Conservation (phyloP, 352 stramenopile species). For the Paralagenidium karlingii region DNA sequence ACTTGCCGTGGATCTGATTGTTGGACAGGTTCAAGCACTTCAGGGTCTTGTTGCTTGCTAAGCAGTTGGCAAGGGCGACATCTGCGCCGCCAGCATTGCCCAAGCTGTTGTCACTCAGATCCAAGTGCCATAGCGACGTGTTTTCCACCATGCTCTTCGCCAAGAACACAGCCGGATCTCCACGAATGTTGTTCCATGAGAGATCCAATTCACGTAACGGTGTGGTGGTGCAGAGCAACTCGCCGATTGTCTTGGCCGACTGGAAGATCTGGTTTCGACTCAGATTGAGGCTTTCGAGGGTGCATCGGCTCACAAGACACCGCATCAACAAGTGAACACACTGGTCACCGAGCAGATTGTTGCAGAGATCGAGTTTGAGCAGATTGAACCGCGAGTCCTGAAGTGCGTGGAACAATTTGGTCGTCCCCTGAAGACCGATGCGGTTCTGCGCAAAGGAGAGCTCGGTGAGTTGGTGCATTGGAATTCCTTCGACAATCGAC, state of each 20-base stretch:
- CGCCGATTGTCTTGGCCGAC: conserved; percentile 33
- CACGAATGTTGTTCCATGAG: conserved; percentile 66
- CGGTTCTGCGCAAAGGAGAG: conserved; percentile 55
- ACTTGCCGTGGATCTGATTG: conserved; percentile 52
- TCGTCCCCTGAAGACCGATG: conserved; percentile 33
- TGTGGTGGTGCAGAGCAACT: conserved; percentile 47
- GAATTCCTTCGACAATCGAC: conserved; percentile 38
- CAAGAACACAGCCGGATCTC: conserved; percentile 43
- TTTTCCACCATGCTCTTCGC: conserved; percentile 65
- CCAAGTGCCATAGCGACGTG: conserved; percentile 36
- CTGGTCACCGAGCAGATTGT: conserved; percentile 63
- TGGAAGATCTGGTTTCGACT: conserved; percentile 54
- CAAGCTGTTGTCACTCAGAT: conserved; percentile 61
- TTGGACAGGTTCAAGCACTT: conserved; percentile 43
- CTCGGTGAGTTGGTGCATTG: conserved; percentile 33
- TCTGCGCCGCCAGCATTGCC: conserved; percentile 55
- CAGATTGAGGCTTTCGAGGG: conserved; percentile 43
- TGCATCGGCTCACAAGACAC: conserved; percentile 55
- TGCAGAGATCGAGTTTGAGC: conserved; percentile 46
- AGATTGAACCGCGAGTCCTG: conserved; percentile 42
- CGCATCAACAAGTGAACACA: conserved; percentile 36
- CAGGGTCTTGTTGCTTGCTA: conserved; percentile 58
- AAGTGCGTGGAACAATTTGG: conserved; percentile 39
- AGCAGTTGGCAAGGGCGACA: conserved; percentile 37
- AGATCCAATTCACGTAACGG: conserved; percentile 44